These are phyloP conservation scores for Komagataella pseudopastoris DNA, from an alignment of 805 yeast genomes.

Conservation along the genomic window DNA sequence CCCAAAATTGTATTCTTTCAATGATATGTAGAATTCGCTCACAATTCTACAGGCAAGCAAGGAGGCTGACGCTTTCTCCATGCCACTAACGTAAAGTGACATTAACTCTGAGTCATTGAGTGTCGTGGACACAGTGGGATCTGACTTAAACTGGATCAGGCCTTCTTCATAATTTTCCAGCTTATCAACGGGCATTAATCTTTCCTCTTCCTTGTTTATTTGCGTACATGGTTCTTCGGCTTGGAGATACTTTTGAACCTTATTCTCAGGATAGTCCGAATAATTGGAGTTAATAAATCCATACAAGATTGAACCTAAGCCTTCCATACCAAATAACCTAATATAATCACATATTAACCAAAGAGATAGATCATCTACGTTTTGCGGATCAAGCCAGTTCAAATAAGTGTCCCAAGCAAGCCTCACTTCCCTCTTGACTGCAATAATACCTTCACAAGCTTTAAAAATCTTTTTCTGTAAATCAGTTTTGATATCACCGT, in stretches of 20 bases:
- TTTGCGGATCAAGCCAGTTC: slow-evolving; percentile 53
- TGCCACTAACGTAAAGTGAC: slow-evolving; percentile 17
- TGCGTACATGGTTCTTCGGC: slow-evolving; percentile 8
- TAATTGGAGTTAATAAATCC: slow-evolving; percentile 56
- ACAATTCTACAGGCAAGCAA: slow-evolving; percentile 55
- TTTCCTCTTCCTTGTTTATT: slow-evolving; percentile 8
- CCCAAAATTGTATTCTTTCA: slow-evolving; percentile 52
- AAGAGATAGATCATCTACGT: slow-evolving; percentile 34
- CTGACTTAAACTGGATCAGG: slow-evolving; percentile 2
- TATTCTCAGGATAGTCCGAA: slow-evolving; percentile 39
- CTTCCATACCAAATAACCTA: slow-evolving; percentile 40
- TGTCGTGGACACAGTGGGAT: not conserved
- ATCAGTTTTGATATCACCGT: slow-evolving; percentile 3
- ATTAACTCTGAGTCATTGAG: slow-evolving; percentile 7
- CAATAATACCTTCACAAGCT: slow-evolving; percentile 42
- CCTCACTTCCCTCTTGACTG: slow-evolving; percentile 45
- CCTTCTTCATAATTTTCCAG: slow-evolving; percentile 10
- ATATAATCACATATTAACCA: slow-evolving; percentile 36
- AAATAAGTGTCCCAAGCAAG: slow-evolving; percentile 63
- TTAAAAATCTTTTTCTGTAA: not conserved
- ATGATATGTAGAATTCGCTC: slow-evolving; percentile 42
- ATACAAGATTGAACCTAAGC: slow-evolving; percentile 42
- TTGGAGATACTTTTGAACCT: slow-evolving; percentile 11
- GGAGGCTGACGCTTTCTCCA: slow-evolving; percentile 28
- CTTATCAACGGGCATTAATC: slow-evolving; percentile 9